Evolutionary conservation across 495 filamentous ascomycete genomes (phyloP).

Genomic region (Neurospora sp.): DNA sequence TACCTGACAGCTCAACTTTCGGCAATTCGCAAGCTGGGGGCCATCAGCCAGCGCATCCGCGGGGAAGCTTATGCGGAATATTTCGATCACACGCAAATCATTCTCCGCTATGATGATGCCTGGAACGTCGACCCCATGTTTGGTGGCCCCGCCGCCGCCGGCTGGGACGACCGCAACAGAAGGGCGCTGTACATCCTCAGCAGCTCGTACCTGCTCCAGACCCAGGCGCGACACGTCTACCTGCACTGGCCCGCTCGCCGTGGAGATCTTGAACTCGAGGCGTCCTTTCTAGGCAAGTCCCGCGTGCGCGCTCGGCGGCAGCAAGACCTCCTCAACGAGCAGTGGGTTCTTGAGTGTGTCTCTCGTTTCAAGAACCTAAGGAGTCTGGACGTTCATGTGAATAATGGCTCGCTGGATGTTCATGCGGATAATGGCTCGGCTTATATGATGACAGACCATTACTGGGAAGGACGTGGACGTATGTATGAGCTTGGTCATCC

Average conservation of each 20-base stretch:
- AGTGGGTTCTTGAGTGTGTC: neutral
- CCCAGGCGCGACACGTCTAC: neutral
- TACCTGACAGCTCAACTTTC: neutral
- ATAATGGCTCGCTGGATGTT: too few species aligned
- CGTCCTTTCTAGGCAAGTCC: too few species aligned
- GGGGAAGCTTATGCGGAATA: neutral
- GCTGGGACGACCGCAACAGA: neutral
- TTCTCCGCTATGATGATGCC: neutral
- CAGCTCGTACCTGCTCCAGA: neutral
- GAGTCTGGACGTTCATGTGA: too few species aligned
- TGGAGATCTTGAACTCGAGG: too few species aligned
- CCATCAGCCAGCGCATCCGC: neutral
- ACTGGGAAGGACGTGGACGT: neutral
- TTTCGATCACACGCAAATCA: neutral
- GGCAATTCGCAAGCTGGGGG: neutral
- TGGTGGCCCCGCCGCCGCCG: too few species aligned
- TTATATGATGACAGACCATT: neutral
- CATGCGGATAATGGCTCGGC: neutral
- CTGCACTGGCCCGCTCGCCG: neutral
- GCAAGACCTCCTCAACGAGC: neutral
- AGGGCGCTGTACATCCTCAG: neutral
- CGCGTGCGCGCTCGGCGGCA: neutral
- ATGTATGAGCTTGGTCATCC: neutral
- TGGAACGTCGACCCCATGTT: neutral
- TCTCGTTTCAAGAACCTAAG: neutral